These are phyloP conservation scores for Naganishia liquefaciens DNA, from an alignment of 1,284 basidiomycete genomes.

Conservation along the genomic window DNA sequence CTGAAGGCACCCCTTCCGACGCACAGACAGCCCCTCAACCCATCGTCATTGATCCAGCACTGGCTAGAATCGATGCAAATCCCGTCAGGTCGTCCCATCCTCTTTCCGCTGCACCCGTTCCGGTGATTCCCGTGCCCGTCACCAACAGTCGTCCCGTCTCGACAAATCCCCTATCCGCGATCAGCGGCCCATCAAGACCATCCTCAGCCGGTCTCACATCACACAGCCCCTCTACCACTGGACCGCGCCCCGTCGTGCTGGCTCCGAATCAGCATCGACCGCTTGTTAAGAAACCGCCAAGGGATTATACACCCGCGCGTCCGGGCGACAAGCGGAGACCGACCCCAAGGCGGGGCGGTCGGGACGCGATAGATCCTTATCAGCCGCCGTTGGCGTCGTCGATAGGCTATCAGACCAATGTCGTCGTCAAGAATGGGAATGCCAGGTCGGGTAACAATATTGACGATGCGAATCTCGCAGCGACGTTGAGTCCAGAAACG, in stretches of 20 bases:
- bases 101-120: constrained; percentile 4
- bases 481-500: constrained; percentile 12
- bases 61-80: neutral
- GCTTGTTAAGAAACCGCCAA: constrained; percentile 1
- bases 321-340: constrained; percentile 15
- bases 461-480: constrained; percentile 15
- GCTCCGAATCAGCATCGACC: constrained; percentile 12
- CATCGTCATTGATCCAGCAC: constrained; percentile 13
- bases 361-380: constrained; percentile 12
- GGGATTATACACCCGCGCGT: constrained; percentile 17
- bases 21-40: neutral
- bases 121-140: constrained; percentile 2
- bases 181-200: constrained; percentile 8
- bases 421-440: constrained; percentile 1
- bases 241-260: constrained; percentile 6
- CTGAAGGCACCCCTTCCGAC: neutral
- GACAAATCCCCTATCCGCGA: constrained; percentile 1
- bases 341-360: constrained; percentile 1
- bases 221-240: constrained; percentile 1
- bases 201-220: neutral
- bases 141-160: constrained; percentile 17
- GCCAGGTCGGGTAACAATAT: neutral
- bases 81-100: constrained; percentile 9
- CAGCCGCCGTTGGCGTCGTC: constrained; percentile 15
- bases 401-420: constrained; percentile 8